Conservation (phyloP, 768 basidiomycete genomes). For the Sutorius australiensis region DNA sequence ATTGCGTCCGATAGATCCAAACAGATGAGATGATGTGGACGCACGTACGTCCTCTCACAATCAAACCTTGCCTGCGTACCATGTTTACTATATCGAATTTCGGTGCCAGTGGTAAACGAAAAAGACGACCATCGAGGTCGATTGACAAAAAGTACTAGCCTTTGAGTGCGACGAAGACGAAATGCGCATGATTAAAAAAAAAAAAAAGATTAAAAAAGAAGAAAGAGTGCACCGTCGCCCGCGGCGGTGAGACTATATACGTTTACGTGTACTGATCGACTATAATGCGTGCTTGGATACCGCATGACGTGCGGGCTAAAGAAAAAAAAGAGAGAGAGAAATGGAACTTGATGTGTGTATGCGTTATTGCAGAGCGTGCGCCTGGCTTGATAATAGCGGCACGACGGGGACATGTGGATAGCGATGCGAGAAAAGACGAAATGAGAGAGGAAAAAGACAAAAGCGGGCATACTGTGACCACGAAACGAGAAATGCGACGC, state of each 20-base stretch:
- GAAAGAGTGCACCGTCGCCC: slow-evolving; percentile 4
- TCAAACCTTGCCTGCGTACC: not conserved
- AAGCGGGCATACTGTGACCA: slow-evolving; percentile 3
- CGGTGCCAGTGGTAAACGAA: not conserved
- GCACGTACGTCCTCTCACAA: too few relatives aligned
- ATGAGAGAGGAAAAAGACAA: slow-evolving; percentile 1
- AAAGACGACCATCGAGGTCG: slow-evolving; percentile 17
- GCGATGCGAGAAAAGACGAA: slow-evolving; percentile 21
- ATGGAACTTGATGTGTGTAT: slow-evolving; percentile 6
- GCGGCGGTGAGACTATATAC: slow-evolving; percentile 30
- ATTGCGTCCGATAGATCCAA: not conserved
- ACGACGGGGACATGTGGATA: slow-evolving; percentile 16
- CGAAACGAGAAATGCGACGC: slow-evolving; percentile 8
- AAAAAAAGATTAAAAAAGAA: not conserved
- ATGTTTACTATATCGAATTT: slow-evolving; percentile 11
- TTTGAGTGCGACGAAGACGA: slow-evolving; percentile 14
- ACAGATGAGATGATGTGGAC: not conserved
- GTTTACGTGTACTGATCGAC: slow-evolving; percentile 21
- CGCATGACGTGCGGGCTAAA: slow-evolving; percentile 4
- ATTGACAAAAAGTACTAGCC: slow-evolving; percentile 11
- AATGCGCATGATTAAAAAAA: slow-evolving; percentile 10
- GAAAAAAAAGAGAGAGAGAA: slow-evolving; percentile 1
- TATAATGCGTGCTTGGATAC: slow-evolving; percentile 29
- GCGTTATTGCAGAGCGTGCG: slow-evolving; percentile 15
- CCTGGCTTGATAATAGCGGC: slow-evolving; percentile 6